Base-by-base conservation (phyloP, 345 rosid species). In the Eucalyptus sp. region DNA sequence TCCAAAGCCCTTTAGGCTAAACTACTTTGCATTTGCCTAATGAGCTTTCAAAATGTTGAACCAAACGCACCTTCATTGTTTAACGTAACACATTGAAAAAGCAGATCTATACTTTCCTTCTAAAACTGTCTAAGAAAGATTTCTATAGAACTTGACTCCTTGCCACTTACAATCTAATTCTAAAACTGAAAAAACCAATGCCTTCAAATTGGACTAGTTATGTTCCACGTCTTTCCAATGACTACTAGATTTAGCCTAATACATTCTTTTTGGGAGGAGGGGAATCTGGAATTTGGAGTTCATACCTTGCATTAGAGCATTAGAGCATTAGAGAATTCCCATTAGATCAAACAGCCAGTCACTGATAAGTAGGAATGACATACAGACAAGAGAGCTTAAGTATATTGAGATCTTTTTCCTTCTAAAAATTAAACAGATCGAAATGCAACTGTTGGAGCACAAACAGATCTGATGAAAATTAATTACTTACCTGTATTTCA, bases 401-500 rank as follows among this genome's bases (percentile, higher is more conserved):
- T 37, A 71, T 37, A 71, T 37, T 71, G 81, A 71, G 43, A 37
- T 71, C 27, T 37, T 76, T 37, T 76, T 76, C 27, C 46, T 76
- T 18, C 83, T 76, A 18, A 76, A 37, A 18, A 37, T 10, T 76
- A 37, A 37, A 76, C 27, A 76, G 83, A 15, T 76, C 5, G 13
- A 76, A 76, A 20, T 76, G 46, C 83, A 20, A 86, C 20, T 50
- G 8, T 25, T 76, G 62, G 25, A 87, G 51, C 14, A 81, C 46
- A 56, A 89, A 48, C 56, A 87, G 86, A 66, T 88, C 89, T 88
- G 91, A 87, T 50, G 5, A 51, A 79, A 11, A 87, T 62, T 79
- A 89, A 52, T 24, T 85, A 89, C 91, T 86, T 90, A 97, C 99
- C 96, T 93, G 93, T 89, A 95, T 92, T 89, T 96, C 99, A 89